Base-by-base conservation (phyloP, 192 early-diverging fungal species). In the Gaertneriomyces sp. region DNA sequence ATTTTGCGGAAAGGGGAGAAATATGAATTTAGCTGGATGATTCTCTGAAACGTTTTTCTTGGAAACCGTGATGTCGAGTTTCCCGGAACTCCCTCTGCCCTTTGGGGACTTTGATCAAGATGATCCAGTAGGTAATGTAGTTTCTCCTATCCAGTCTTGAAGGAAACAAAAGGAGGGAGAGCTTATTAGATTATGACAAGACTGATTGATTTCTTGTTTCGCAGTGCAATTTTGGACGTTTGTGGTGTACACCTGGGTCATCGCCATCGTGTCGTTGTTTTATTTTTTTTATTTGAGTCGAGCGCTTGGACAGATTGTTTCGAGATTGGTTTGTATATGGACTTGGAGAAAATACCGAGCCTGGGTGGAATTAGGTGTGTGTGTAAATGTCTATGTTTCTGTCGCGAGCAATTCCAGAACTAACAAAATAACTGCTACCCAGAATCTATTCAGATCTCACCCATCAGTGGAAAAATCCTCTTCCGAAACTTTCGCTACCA, bases 401-500 rank as follows among this genome's bases (percentile, higher is more conserved):
- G 17, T 64, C 58, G 62, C 7, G 11, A 68, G 42, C 0, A 19
- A 42, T 20, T 53, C 16, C 12, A 16, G 16, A 45, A 20, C 38
- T 64, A 33, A 25, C 45, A 51, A n/a, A n/a, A 50, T 47, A 4
- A 10, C n/a, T 4, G 5, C 5, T 33, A 45, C 9, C 42, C 61
- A 91, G 88, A 88, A 40, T 89, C 91, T 5, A 47, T 93, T 14
- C 76, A 84, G 33, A 73, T 92, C 42, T 80, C 89, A 1, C 78
- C 87, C 1, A 70, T 93, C 16, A 87, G 84, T 25, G 91, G 89
- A 14, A 82, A 86, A 58, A 78, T 93, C 42, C 77, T 90, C 17
- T 93, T 93, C 77, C 84, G 82, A 54, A 90, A 91, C 64, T 72
- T 93, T 43, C 77, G 86, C 39, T 90, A 90, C 66, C 64, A 80